Evolutionary conservation across 495 filamentous ascomycete genomes (phyloP), one percentile per base, ranked within the genome.

Genomic region (Apodospora peruviana): DNA sequence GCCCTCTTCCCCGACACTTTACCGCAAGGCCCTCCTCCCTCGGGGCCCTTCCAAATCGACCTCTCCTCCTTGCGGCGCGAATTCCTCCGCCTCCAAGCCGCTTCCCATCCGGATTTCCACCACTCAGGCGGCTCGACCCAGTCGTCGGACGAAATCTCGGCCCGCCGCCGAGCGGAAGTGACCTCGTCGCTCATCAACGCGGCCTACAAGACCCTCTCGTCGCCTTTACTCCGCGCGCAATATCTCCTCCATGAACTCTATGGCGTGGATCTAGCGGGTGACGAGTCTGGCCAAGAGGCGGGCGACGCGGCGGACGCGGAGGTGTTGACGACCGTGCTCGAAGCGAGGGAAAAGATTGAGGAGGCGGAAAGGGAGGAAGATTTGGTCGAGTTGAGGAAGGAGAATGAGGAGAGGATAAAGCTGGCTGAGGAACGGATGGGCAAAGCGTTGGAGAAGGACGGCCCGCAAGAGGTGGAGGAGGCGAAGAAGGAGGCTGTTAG

Each of bases 321-420:
- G 62, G 70, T 95, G 57, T 59, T 97, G 63, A 85, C 87, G 85
- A 79, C 87, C 63, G 91, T 98, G 40, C 75, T 97, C 73, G 93
- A 95, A 61, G 79, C 85, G 55, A 69, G 88, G 54, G 91, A 96
- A 76, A 72, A 72, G 49, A 88, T 97, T 53, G 91, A 96, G 59
- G 85, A 82, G 52, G 86, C 83, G 12, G 65, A 77, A 53, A 64
- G 58, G 3, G 88, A 91, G 71, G 76, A 65, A 27, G 84, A 73
- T 43, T 62, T 96, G 37, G 75, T 68, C 48, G 69, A 57, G 38
- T 34, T 95, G 66, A 75, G 75, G 67, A 56, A 25, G 42, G 78
- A 75, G 57, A 96, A 96, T 68, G 80, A 88, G 19, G 72, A 17
- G 56, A 66, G 90, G 56, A 79, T 96, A 22, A 45, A 41, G 40